These are phyloP conservation scores for Cenchrus fungigraminus DNA, from an alignment of 176 grass and related monocot genomes.

Conservation along the genomic window DNA sequence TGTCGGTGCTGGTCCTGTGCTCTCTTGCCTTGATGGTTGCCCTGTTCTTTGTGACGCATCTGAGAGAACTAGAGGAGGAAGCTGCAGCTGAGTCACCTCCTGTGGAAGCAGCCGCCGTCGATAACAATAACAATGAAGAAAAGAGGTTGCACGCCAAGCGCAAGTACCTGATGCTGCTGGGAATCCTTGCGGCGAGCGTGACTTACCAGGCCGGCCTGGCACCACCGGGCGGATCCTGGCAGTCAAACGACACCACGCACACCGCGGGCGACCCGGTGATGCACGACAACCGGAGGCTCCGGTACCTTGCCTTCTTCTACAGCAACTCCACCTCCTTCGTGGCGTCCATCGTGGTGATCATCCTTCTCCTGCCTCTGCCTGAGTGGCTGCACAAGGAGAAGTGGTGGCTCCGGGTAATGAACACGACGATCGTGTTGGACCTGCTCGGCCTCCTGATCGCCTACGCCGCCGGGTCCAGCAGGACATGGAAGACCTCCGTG, in stretches of 20 bases:
- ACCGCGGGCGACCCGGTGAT: not conserved
- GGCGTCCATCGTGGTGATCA: not conserved
- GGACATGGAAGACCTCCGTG: not conserved
- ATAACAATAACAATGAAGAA: not conserved
- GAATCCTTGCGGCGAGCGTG: not conserved
- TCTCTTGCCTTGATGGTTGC: not conserved
- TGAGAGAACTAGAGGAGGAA: too few relatives aligned
- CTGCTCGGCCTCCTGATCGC: not conserved
- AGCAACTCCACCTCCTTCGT: not conserved
- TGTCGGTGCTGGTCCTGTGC: not conserved
- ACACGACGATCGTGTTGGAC: not conserved
- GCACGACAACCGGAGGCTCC: not conserved
- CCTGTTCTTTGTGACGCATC: not conserved
- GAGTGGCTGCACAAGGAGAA: not conserved
- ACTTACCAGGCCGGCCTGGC: not conserved
- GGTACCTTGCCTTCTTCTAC: not conserved
- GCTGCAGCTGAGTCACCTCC: too few relatives aligned
- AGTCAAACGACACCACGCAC: not conserved
- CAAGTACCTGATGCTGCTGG: not conserved
- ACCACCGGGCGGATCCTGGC: not conserved
- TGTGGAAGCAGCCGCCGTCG: too few relatives aligned
- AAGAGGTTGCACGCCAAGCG: not conserved
- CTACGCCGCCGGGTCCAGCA: not conserved
- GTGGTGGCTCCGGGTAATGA: not conserved
- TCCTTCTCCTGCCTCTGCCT: not conserved